Evolutionary conservation across 352 stramenopile species (phyloP), one percentile per base, ranked within the genome.

Genomic region (Pythium insidiosum): DNA sequence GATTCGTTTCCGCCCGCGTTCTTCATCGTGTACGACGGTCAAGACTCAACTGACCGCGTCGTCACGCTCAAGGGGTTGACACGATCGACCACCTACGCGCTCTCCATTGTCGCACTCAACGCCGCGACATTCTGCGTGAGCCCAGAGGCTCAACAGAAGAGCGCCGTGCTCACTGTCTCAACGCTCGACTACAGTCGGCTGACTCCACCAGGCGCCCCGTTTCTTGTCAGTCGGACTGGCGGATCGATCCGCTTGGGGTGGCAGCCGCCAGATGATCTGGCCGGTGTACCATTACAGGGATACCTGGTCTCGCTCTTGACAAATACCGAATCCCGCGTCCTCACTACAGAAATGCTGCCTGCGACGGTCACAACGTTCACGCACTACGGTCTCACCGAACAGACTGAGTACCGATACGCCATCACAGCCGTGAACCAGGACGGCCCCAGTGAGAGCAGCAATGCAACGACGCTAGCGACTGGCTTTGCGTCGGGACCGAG

Each of bases 21-120:
- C 15, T 77, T 77, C 16, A 61, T 49, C 2, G 52, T 81, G 19
- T 85, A 85, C 39, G 65, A 85, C 22, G 67, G 69, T 0, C 62
- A 74, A 45, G 55, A 81, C 22, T 77, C 62, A 7, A 57, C 35
- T 0, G 40, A 37, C 2, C 56, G 47, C 6, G 47, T 52, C 6
- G 25, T 68, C 0, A 43, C 41, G 19, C 18, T 69, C 21, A 69
- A 60, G 24, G 57, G 54, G 5, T 24, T 86, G 6, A 36, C 33
- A 5, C 53, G 70, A 37, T 43, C 48, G 11, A 54, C 50, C 1
- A 12, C 21, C 2, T 86, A 86, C 35, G 44, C 47, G 16, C 82
- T 80, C 50, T 57, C 63, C 5, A 40, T 83, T 7, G 56, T 78
- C 2, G 73, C 70, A 1, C 37, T 81, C 1, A 83, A 63, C 16